Evolutionary conservation across 768 basidiomycete species (phyloP), one percentile per base, ranked within the genome.

Genomic region (Pisolithus marmoratus): DNA sequence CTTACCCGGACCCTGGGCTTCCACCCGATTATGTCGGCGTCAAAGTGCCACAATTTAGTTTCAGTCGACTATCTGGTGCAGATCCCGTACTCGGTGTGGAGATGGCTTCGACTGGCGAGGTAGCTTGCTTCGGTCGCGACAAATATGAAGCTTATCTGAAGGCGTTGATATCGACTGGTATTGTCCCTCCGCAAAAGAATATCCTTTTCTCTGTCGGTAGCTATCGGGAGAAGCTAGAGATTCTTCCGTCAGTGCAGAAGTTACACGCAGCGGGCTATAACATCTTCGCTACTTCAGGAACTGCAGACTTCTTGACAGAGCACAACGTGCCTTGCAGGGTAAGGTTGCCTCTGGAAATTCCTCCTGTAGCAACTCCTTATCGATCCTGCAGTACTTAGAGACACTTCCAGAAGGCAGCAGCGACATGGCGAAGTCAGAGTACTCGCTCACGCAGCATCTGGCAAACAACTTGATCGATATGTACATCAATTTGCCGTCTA

Each of bases 1-100:
- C 94, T 7, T 98, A 97, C 69, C 96, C 95, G 17, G 90, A 93
- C 46, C 67, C 83, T 53, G 87, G 86, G 49, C 77, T 98, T 57
- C 93, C 96, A 4, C 63, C 81, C 36, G 91, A 97, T 66, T 99
- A 98, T 65, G 96, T 99, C 54, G 96, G 95, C 51, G 87, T 99
- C 72, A 99, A 99, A 75, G 95, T 96, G 3, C 94, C 96, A n/a
- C 96, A 99, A 69, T 99, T 98, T 83, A 94, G 90, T 61, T 99
- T 98, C 73, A 93, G 90, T 61, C 85, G 96, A 40, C 73, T 99
- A 34, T 94, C 92, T 19, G 96, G 96, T 23, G 96, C 96, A 19
- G 96, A 99, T 67, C 96, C 96, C 19, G 87, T 98, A 7, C 81
- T 97, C 12, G 95, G 96, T 62, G 95, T 98, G 40, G 96, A 99